Percentiles rank a stretch among this genome's conserved stretches.
Conservation (phyloP, 257 asterid species). For the Penstemon davidsonii region DNA sequence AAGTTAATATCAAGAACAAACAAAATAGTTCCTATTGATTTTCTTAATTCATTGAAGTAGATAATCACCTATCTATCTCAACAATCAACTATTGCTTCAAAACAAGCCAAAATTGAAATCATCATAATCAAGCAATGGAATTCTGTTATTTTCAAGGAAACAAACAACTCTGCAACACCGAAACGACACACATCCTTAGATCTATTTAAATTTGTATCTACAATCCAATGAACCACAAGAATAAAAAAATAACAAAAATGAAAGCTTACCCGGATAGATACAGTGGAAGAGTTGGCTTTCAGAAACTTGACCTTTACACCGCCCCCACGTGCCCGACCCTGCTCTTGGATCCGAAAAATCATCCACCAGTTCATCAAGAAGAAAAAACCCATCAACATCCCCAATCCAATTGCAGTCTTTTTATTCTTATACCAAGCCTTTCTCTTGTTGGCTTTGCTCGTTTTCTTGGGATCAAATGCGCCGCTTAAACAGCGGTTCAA, state of each 20-base stretch:
- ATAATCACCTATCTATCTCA: neutral
- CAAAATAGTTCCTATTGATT: neutral
- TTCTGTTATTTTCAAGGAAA: neutral
- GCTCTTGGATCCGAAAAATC: conserved; percentile 69
- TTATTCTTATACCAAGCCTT: conserved; percentile 48
- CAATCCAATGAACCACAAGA: conserved; percentile 16
- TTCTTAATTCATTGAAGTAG: conserved; percentile 1
- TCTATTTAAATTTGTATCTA: conserved; percentile 15
- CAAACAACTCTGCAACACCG: neutral
- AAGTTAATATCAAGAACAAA: conserved; percentile 8
- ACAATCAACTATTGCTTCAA: conserved; percentile 17
- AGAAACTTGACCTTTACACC: conserved; percentile 51
- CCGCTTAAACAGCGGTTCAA: conserved; percentile 39
- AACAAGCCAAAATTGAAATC: conserved; percentile 18
- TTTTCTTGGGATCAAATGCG: conserved; percentile 34
- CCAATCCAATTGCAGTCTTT: conserved; percentile 39
- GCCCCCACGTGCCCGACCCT: conserved; percentile 36
- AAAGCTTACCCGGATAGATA: conserved; percentile 63
- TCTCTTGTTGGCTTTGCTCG: conserved; percentile 39
- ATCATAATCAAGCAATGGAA: conserved; percentile 16
- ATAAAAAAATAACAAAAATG: conserved; percentile 2
- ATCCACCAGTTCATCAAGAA: conserved; percentile 75
- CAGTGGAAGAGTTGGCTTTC: conserved; percentile 55
- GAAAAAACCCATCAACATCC: conserved; percentile 41
- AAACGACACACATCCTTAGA: neutral